Evolutionary conservation across 805 yeast species (phyloP).

Genomic region (Ogataea philodendri): DNA sequence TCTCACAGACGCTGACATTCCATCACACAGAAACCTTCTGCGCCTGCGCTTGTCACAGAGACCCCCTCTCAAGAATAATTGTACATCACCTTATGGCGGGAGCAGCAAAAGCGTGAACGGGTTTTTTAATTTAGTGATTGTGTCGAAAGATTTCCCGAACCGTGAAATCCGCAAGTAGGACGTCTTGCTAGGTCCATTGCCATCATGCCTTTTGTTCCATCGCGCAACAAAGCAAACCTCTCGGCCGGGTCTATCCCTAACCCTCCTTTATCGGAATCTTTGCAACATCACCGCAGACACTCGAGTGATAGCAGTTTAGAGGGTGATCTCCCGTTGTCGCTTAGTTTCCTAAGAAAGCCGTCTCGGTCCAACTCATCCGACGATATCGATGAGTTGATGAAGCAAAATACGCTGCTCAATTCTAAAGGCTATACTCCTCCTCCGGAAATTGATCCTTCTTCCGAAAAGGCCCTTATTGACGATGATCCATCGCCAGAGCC

Average conservation of each 20-base stretch:
- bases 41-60: no score
- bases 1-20: no score
- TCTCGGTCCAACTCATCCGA: constrained; percentile 30
- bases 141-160: no score
- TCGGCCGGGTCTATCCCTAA: no score
- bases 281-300: constrained; percentile 8
- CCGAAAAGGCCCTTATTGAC: no score
- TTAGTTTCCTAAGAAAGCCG: constrained; percentile 34
- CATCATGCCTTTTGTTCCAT: constrained; percentile 24
- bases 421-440: constrained; percentile 12
- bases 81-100: constrained; percentile 11
- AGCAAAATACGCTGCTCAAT: constrained; percentile 33
- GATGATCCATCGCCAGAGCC: constrained; percentile 8
- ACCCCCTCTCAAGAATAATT: neutral
- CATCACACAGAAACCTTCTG: no score
- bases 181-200: neutral
- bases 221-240: constrained; percentile 9
- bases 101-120: no score
- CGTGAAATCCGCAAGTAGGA: neutral
- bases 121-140: no score
- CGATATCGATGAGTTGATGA: constrained; percentile 28
- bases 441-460: neutral
- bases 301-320: constrained; percentile 22
- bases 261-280: no score
- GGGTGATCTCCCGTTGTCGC: constrained; percentile 30